These are phyloP conservation scores for Ceratocystis lukuohia DNA, from an alignment of 2,329 filamentous ascomycete genomes.

Conservation along the genomic window DNA sequence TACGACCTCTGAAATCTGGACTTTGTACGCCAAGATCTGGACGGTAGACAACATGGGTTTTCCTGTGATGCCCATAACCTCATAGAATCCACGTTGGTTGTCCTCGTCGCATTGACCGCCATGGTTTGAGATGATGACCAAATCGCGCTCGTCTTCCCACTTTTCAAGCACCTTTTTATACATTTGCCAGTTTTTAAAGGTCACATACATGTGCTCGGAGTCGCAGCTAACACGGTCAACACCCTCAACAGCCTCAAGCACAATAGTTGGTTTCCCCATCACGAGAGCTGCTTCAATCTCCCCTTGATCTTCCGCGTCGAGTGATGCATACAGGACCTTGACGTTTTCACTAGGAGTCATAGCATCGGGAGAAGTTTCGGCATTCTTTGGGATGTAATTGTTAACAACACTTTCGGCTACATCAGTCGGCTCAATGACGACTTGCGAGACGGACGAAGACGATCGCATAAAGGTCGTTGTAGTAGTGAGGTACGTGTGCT, in stretches of 20 bases:
- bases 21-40: constrained; percentile 26
- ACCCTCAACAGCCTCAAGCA: constrained; percentile 21
- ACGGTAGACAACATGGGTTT: constrained; percentile 24
- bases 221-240: constrained; percentile 21
- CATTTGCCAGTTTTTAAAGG: constrained; percentile 19
- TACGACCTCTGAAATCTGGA: constrained; percentile 26
- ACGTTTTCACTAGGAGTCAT: constrained; percentile 3
- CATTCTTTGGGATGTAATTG: constrained; percentile 21
- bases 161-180: constrained; percentile 21
- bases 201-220: constrained; percentile 20
- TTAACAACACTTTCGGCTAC: constrained; percentile 14
- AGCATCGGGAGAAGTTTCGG: constrained; percentile 20
- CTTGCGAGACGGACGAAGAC: constrained; percentile 1
- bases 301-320: constrained; percentile 19
- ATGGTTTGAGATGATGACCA: constrained; percentile 33
- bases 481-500: neutral
- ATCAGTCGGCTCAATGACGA: neutral
- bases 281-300: constrained; percentile 22
- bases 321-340: constrained; percentile 19
- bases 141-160: constrained; percentile 20
- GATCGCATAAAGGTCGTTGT: neutral
- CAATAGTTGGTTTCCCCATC: constrained; percentile 22
- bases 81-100: constrained; percentile 26
- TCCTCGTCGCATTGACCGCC: constrained; percentile 30
- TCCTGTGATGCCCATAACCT: constrained; percentile 24